Evolutionary conservation across 2,329 filamentous ascomycete genomes (phyloP), one percentile per base, ranked within the genome.

Genomic region (Capronia epimyces): DNA sequence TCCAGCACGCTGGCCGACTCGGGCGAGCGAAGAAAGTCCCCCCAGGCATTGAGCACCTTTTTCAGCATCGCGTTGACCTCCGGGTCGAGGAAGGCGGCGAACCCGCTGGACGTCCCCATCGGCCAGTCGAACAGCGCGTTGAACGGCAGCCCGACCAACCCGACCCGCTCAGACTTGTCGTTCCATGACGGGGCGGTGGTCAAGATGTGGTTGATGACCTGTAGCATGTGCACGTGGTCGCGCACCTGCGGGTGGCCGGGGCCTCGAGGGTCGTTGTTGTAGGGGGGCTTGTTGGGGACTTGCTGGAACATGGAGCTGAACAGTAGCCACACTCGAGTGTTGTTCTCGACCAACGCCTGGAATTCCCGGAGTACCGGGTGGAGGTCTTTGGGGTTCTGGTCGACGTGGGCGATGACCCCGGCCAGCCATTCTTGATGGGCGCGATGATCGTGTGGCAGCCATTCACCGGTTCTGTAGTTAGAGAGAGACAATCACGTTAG

Each of bases 271-370:
- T 86, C 83, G 5, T 70, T 71, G 52, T 66, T 63, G 66, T 87
- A 87, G 0, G 78, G 78, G 15, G 74, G 69, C 65, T 80, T 81
- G 25, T 65, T 63, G 0, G 84, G 83, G 16, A 87, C 72, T 67
- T 87, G 80, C 24, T 78, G 71, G 67, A 84, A 87, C 84, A 87
- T 87, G 56, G 76, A 71, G 20, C 71, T 70, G 62, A 86, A 80
- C 64, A 82, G 79, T 75, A 87, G 82, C 69, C 80, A 83, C 21
- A 87, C 69, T 18, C 81, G 75, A 1, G 82, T 70, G 56, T 81
- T 81, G 22, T 66, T 65, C 64, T 87, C 83, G 55, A 88, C 87
- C 20, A 87, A 68, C 1, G 77, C 65, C 62, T 81, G 74, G 69
- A 88, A 86, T 56, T 86, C 83, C 55, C 75, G 60, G 0, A 87